Percentiles rank a stretch among this genome's conserved stretches.
These are phyloP conservation scores for Barnettozyma californica DNA, from an alignment of 805 yeast species.

Conservation along the genomic window DNA sequence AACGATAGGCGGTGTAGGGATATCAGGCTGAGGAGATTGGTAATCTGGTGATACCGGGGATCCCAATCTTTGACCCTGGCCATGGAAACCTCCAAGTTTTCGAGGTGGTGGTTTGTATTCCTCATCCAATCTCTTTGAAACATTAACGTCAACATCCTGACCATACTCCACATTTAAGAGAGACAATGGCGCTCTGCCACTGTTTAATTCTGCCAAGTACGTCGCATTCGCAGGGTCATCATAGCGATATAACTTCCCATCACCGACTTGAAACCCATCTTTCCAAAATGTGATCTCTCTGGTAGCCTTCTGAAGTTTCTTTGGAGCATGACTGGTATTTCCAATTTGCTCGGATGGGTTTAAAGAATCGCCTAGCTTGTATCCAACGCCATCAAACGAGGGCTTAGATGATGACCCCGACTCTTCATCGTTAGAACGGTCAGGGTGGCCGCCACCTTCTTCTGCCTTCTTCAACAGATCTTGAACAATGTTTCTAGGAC, in stretches of 20 bases:
- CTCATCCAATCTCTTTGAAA: slow-evolving; percentile 76
- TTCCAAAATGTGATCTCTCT: slow-evolving; percentile 93
- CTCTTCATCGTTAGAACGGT: slow-evolving; percentile 27
- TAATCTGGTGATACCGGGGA: slow-evolving; percentile 80
- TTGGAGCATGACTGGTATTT: slow-evolving; percentile 29
- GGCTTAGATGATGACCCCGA: slow-evolving; percentile 29
- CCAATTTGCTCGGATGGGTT: slow-evolving; percentile 31
- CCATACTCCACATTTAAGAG: slow-evolving; percentile 79
- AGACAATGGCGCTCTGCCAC: slow-evolving; percentile 87
- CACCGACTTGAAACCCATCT: slow-evolving; percentile 93
- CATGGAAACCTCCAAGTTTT: slow-evolving; percentile 62
- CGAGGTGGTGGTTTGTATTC: slow-evolving; percentile 68
- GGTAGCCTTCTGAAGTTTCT: slow-evolving; percentile 45
- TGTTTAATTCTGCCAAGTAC: slow-evolving; percentile 72
- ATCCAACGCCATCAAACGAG: slow-evolving; percentile 35
- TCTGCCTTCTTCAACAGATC: slow-evolving; percentile 65
- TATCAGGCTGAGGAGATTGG: slow-evolving; percentile 14
- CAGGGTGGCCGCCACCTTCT: slow-evolving; percentile 45
- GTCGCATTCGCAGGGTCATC: slow-evolving; percentile 88
- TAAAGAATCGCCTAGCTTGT: slow-evolving; percentile 33
- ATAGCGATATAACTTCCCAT: slow-evolving; percentile 78
- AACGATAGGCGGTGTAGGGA: slow-evolving; percentile 11
- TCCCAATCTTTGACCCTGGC: slow-evolving; percentile 82
- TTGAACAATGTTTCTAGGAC: slow-evolving; percentile 40
- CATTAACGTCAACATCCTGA: slow-evolving; percentile 89